Evolutionary conservation across 2,329 filamentous ascomycete genomes (phyloP).

Genomic region (Geosmithia putterillii): DNA sequence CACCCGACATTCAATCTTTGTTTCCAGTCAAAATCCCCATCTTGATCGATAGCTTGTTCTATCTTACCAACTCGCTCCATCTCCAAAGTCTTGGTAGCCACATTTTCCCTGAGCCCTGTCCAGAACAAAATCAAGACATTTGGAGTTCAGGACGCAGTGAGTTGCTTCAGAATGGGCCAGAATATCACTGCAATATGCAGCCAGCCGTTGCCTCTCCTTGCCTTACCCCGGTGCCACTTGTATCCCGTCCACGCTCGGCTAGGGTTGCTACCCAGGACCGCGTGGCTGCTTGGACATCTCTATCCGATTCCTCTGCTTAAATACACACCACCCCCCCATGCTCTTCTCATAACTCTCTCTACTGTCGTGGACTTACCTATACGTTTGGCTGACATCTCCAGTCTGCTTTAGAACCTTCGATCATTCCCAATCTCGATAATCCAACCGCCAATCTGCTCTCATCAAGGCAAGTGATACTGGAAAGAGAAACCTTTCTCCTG

Average conservation of each 20-base stretch:
- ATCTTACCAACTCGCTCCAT: conserved; percentile 48
- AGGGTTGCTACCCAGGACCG: not conserved
- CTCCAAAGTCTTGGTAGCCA: conserved; percentile 37
- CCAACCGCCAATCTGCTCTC: conserved; percentile 18
- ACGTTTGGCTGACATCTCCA: not conserved
- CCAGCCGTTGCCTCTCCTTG: not conserved
- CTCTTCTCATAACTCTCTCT: not conserved
- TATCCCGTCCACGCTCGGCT: not conserved
- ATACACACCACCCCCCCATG: not conserved
- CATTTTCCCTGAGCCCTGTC: conserved; percentile 19
- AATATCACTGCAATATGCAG: not conserved
- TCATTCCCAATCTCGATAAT: conserved; percentile 16
- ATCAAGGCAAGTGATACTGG: conserved; percentile 14
- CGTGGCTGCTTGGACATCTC: not conserved
- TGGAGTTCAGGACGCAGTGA: conserved; percentile 3
- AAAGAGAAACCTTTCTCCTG: not conserved
- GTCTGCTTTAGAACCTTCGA: conserved; percentile 9
- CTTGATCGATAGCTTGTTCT: conserved; percentile 49
- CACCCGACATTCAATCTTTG: conserved; percentile 18
- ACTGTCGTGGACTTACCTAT: not conserved
- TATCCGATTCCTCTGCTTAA: not conserved
- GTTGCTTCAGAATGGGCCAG: not conserved
- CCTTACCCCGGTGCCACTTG: not conserved
- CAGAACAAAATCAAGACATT: not conserved
- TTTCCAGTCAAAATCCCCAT: conserved; percentile 21